A percentile compares a stretch with the other conserved stretches of the same genome.
phyloP scores from a whole-genome alignment of 345 rosid genomes.

The Pelargonium nanum region DNA sequence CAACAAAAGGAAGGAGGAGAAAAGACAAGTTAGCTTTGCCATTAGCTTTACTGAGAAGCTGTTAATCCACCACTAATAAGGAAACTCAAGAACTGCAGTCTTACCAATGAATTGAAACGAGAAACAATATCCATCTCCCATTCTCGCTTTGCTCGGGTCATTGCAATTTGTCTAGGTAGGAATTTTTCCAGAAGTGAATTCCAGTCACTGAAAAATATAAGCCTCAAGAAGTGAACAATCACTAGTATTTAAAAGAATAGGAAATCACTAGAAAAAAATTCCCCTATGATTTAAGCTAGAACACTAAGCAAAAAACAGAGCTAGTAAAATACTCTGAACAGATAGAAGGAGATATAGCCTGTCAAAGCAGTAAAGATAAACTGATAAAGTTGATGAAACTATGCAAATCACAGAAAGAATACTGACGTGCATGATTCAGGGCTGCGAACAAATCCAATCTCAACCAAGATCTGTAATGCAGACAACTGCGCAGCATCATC shows the following conservation, averaged over 20 bases:
- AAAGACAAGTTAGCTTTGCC: not conserved
- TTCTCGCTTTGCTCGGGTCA: constrained; percentile 86
- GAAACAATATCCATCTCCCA: constrained; percentile 94
- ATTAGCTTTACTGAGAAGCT: not conserved
- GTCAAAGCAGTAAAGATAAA: not conserved
- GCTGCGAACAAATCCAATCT: constrained; percentile 71
- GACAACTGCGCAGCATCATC: constrained; percentile 97
- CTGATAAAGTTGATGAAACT: not conserved
- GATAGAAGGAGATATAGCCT: not conserved
- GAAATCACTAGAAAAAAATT: not conserved
- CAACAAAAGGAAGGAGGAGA: not conserved
- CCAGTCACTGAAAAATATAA: constrained; percentile 60
- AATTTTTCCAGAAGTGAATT: constrained; percentile 75
- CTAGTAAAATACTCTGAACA: not conserved
- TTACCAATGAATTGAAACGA: constrained; percentile 77
- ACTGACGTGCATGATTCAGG: constrained; percentile 92
- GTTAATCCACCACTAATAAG: not conserved
- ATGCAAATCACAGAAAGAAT: constrained; percentile 6
- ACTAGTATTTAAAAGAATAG: constrained; percentile 9
- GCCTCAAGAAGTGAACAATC: not conserved
- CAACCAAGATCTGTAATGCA: constrained; percentile 90
- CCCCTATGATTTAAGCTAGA: no score
- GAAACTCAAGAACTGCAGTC: constrained; percentile 9
- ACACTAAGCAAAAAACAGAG: no score
- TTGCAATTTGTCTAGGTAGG: constrained; percentile 91